These are phyloP conservation scores for Gynandropsis gynandra DNA, from an alignment of 345 rosid species.

Conservation along the genomic window DNA sequence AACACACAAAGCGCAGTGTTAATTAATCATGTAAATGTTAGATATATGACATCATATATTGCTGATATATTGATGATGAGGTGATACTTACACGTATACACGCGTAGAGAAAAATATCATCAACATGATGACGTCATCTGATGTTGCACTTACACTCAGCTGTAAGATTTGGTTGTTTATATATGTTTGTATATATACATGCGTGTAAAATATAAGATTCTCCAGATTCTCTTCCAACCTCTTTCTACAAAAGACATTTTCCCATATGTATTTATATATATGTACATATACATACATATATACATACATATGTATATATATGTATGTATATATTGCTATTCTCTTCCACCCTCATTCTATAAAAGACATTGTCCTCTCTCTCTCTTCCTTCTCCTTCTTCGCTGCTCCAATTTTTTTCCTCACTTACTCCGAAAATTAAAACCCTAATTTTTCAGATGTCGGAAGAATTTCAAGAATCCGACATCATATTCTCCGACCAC, in stretches of 20 bases:
- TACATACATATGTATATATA: too few species aligned
- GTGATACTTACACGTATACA: background rate
- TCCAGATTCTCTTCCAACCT: conserved; percentile 27
- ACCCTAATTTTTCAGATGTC: conserved; percentile 30
- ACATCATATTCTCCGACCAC: conserved; percentile 35
- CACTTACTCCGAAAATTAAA: conserved; percentile 1
- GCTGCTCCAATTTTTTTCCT: conserved; percentile 11
- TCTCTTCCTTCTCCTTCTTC: too few species aligned
- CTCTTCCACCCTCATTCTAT: too few species aligned
- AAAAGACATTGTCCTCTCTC: conserved; percentile 10
- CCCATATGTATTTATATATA: too few species aligned
- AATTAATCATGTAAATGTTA: too few species aligned
- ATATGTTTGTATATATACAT: conserved; percentile 20
- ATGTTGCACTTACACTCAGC: conserved; percentile 21
- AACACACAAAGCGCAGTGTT: too few species aligned
- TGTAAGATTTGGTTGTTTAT: conserved; percentile 19
- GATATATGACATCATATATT: too few species aligned
- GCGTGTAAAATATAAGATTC: conserved; percentile 26
- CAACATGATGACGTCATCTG: conserved; percentile 36
- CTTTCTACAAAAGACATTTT: too few species aligned
- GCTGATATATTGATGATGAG: too few species aligned
- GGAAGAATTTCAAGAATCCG: conserved; percentile 56
- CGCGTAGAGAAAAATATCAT: conserved; percentile 25
- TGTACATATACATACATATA: too few species aligned
- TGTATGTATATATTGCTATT: too few species aligned